Base-by-base conservation (phyloP, 768 basidiomycete genomes). In the Boletus sp. region DNA sequence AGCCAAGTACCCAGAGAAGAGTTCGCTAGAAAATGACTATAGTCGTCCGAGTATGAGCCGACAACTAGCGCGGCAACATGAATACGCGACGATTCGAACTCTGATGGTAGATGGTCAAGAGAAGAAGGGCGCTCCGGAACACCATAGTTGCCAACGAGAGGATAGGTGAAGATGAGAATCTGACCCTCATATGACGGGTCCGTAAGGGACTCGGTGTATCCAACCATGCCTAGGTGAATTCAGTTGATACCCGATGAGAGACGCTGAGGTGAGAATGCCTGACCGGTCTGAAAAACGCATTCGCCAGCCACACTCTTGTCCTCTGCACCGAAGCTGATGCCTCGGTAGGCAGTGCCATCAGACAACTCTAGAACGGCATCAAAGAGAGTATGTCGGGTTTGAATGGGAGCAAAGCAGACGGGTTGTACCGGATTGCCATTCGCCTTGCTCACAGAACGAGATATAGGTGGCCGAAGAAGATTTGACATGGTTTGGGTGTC, bases 281-380 rank as follows among this genome's bases (percentile, higher is more conserved):
- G 68, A 95, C 97, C 97, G 40, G 97, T 99, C 78, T 98, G 96
- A 77, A 99, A 99, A 68, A 99, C 97, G 73, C 97, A 98, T 83
- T 99, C 97, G 65, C 97, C 97, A 17, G 96, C 83, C 33, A 96
- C 81, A 68, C 92, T 94, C 75, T 93, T 95, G 46, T 82, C 84
- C 65, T 92, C 83, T 5, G 93, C 94, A 67, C 97, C 97, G 69
- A 99, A 98, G 68, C 90, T 93, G 71, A 90, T 86, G 36, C 97
- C 97, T 55, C 89, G 79, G 67, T 85, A 92, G 1, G 90, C 87
- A 53, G 92, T 84, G 4, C 95, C 96, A 74, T 98, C 96, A 47
- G 82, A 82, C 58, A 99, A 80, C 75, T 98, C 94, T 56, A 99
- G 79, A 47, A 98, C 85, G 1, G 85, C 87, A 51, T 92, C 88